Conservation (phyloP, 805 yeast genomes). For the Starmerella bombi region DNA sequence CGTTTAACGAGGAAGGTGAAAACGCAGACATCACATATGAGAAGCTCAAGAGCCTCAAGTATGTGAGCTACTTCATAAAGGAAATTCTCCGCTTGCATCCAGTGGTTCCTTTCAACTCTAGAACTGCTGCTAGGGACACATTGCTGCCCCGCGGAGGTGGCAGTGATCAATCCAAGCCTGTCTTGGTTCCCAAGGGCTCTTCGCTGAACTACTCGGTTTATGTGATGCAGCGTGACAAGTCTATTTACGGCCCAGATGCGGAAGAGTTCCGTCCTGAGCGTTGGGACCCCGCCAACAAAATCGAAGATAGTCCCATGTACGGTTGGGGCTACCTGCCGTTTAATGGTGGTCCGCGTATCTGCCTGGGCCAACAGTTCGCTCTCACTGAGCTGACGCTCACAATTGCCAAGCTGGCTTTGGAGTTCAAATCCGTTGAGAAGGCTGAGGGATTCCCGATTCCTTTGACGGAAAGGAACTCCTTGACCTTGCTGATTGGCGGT, state of each 20-base stretch:
- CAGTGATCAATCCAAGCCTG: constrained; percentile 27
- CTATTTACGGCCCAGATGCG: constrained; percentile 33
- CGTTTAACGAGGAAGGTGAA: constrained; percentile 18
- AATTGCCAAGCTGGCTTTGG: constrained; percentile 30
- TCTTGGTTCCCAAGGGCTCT: constrained; percentile 32
- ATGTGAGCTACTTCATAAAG: constrained; percentile 33
- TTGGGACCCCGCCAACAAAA: constrained; percentile 27
- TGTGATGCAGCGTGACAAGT: constrained; percentile 31
- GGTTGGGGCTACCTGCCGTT: constrained; percentile 37
- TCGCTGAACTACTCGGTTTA: constrained; percentile 29
- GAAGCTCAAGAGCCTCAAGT: constrained; percentile 33
- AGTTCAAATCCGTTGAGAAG: constrained; percentile 17
- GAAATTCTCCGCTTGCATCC: constrained; percentile 38
- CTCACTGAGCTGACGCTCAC: constrained; percentile 36
- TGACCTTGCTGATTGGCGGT: constrained; percentile 11
- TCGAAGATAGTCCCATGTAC: constrained; percentile 22
- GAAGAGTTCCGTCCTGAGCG: constrained; percentile 35
- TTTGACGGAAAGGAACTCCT: constrained; percentile 2
- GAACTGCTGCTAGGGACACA: constrained; percentile 33
- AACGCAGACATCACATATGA: constrained; percentile 27
- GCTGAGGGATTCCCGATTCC: constrained; percentile 4
- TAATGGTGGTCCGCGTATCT: constrained; percentile 40
- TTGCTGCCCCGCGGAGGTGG: constrained; percentile 43
- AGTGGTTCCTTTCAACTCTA: constrained; percentile 35
- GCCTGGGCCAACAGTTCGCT: constrained; percentile 41